These are phyloP conservation scores for Omphalotus olearius DNA, from an alignment of 1,284 basidiomycete species.

Conservation along the genomic window DNA sequence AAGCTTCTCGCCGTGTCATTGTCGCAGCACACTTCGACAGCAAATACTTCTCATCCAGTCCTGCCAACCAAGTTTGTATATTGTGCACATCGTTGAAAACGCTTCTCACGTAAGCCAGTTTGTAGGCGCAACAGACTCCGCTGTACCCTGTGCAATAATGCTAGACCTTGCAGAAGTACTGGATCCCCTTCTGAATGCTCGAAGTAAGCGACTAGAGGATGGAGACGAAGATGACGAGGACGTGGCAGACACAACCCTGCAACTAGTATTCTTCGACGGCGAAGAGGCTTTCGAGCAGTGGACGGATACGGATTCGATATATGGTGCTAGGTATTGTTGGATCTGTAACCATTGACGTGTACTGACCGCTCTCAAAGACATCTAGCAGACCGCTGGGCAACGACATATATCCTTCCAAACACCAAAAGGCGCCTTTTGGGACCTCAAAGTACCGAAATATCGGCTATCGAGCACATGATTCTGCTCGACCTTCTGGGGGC, in stretches of 20 bases:
- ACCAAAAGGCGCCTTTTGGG: conserved; percentile 44
- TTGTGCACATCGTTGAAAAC: not conserved
- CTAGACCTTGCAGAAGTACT: conserved; percentile 85
- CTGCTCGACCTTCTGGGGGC: conserved; percentile 88
- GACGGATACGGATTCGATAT: conserved; percentile 89
- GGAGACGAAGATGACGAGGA: conserved; percentile 72
- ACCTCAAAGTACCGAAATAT: conserved; percentile 29
- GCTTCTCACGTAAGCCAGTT: conserved; percentile 52
- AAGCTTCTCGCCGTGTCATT: conserved; percentile 75
- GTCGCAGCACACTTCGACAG: conserved; percentile 95
- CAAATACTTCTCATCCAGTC: conserved; percentile 79
- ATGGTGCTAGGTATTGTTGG: conserved; percentile 75
- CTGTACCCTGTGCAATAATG: conserved; percentile 92
- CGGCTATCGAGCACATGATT: conserved; percentile 84
- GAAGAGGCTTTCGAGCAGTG: conserved; percentile 95
- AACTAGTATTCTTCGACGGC: conserved; percentile 97
- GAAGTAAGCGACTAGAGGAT: conserved; percentile 52
- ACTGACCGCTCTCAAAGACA: conserved; percentile 35
- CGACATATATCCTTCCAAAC: conserved; percentile 59
- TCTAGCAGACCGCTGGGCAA: conserved; percentile 80
- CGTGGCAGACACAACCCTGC: conserved; percentile 78
- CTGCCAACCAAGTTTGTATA: conserved; percentile 65
- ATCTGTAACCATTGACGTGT: conserved; percentile 3
- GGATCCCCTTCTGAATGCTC: conserved; percentile 62
- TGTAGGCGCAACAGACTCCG: conserved; percentile 96